These are phyloP conservation scores for Mycena galericulata DNA, from an alignment of 768 basidiomycete genomes.

Conservation along the genomic window DNA sequence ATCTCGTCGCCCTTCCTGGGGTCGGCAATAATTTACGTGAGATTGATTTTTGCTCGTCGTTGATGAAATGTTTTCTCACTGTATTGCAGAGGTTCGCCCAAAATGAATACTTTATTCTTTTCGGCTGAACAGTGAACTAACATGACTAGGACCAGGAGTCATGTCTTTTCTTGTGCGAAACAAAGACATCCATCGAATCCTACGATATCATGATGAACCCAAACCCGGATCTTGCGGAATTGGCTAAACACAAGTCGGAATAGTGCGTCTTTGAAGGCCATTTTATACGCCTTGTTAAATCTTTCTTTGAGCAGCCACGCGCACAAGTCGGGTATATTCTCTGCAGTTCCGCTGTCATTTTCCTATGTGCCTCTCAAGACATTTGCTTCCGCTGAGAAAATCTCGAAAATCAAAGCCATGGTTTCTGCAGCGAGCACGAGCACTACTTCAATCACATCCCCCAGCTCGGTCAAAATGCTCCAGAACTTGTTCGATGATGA, in stretches of 20 bases:
- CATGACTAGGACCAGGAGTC: constrained; percentile 3
- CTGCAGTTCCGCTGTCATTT: neutral
- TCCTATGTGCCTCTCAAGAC: neutral
- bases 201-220: constrained; percentile 1
- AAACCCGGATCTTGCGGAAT: neutral
- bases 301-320: neutral
- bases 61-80: too few relatives aligned
- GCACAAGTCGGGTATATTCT: neutral
- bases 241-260: constrained; percentile 5
- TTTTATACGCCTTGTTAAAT: neutral
- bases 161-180: neutral
- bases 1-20: constrained; percentile 1
- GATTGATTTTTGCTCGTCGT: neutral
- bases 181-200: neutral
- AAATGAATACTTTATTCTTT: too few relatives aligned
- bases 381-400: neutral
- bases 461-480: neutral
- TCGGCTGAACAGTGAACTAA: too few relatives aligned
- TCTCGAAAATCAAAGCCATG: neutral
- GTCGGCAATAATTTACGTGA: constrained; percentile 14
- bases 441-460: neutral
- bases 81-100: constrained; percentile 1
- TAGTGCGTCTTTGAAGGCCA: neutral
- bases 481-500: constrained; percentile 14
- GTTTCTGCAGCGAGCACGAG: neutral